Conservation (phyloP, 2,329 filamentous ascomycete genomes). For the Colletotrichum horii region DNA sequence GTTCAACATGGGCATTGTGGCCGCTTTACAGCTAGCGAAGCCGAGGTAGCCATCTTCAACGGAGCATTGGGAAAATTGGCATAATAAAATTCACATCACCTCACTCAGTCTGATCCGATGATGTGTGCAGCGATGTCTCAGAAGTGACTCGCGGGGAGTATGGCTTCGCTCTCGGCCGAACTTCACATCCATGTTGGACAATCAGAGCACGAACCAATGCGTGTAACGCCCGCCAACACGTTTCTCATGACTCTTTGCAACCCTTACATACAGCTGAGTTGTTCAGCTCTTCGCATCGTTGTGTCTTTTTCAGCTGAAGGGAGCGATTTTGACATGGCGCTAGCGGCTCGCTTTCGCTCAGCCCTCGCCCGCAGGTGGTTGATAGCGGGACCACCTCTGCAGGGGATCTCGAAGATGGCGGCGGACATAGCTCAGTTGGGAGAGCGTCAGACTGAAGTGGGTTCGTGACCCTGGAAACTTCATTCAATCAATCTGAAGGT, state of each 20-base stretch:
- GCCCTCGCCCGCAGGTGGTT: background rate
- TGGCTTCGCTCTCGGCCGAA: background rate
- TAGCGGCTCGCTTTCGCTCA: background rate
- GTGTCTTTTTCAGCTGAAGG: background rate
- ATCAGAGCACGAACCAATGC: background rate
- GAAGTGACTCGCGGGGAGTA: background rate
- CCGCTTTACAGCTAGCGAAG: slow-evolving; percentile 6
- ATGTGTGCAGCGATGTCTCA: background rate
- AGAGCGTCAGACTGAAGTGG: slow-evolving; percentile 23
- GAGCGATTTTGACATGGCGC: background rate
- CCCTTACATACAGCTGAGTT: background rate
- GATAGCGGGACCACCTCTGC: accelerated
- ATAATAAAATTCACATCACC: slow-evolving; percentile 7
- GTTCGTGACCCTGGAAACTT: slow-evolving; percentile 7
- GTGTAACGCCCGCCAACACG: background rate
- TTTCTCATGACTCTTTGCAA: background rate
- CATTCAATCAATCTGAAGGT: slow-evolving; percentile 19
- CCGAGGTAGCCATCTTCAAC: background rate
- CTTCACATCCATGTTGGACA: background rate
- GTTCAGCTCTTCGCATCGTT: background rate
- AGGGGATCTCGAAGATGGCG: background rate
- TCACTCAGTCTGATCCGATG: background rate
- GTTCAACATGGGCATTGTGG: slow-evolving; percentile 14
- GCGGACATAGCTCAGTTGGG: slow-evolving; percentile 23
- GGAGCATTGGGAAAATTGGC: background rate